Percentiles rank a stretch among this genome's conserved stretches.
These are phyloP conservation scores for Jatropha curcas DNA, from an alignment of 345 rosid genomes.

Conservation along the genomic window DNA sequence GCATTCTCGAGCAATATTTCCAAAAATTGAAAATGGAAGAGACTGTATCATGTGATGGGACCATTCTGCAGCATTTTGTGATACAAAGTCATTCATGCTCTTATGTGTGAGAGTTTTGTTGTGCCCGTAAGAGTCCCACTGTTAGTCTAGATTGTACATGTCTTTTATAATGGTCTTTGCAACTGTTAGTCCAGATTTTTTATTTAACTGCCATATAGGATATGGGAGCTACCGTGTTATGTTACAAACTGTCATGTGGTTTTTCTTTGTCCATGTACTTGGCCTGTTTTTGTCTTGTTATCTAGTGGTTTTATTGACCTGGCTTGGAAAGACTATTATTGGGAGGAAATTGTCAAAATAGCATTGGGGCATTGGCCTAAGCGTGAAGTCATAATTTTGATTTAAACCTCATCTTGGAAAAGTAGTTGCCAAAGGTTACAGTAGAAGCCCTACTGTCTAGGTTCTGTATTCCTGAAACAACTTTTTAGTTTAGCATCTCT, in stretches of 20 bases:
- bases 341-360: background rate
- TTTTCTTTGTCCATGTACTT: background rate
- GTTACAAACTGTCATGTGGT: background rate
- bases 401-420: background rate
- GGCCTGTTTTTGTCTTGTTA: background rate
- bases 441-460: background rate
- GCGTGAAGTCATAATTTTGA: slow-evolving; percentile 1
- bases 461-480: background rate
- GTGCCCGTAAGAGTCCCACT: background rate
- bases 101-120: background rate
- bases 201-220: background rate
- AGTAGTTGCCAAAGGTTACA: background rate
- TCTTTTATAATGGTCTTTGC: background rate
- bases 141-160: background rate
- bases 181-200: background rate
- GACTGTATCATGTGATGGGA: background rate
- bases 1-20: background rate
- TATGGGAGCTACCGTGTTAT: background rate
- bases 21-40: background rate
- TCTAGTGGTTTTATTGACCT: background rate
- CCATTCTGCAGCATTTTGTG: background rate
- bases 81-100: background rate
- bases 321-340: background rate
- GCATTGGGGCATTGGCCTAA: no score
- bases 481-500: background rate